These are phyloP conservation scores for Neofusicoccum laricinum DNA, from an alignment of 2,329 filamentous ascomycete species.

Conservation along the genomic window DNA sequence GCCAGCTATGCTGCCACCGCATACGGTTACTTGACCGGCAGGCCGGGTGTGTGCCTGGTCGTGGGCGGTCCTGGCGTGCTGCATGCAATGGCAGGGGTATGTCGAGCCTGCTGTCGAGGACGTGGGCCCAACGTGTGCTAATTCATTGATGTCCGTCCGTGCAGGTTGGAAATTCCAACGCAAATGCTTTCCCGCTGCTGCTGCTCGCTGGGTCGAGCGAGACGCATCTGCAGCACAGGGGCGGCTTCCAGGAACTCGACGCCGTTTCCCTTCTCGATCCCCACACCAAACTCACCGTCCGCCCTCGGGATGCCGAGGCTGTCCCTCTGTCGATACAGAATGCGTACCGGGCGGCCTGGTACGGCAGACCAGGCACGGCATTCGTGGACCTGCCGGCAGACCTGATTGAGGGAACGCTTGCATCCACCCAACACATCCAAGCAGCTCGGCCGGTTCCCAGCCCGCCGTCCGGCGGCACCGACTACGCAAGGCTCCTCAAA, in stretches of 20 bases:
- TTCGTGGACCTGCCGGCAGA: constrained; percentile 58
- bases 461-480: constrained; percentile 45
- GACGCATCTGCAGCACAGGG: constrained; percentile 50
- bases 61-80: constrained; percentile 59
- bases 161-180: constrained; percentile 48
- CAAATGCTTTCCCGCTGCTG: constrained; percentile 56
- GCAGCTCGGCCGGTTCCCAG: constrained; percentile 23
- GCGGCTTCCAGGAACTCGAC: constrained; percentile 58
- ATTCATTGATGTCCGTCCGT: no score
- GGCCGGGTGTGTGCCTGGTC: constrained; percentile 56
- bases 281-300: constrained; percentile 52
- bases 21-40: constrained; percentile 58
- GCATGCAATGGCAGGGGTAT: constrained; percentile 56
- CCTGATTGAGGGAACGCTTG: constrained; percentile 46
- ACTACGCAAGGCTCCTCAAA: constrained; percentile 42
- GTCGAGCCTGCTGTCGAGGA: constrained; percentile 20
- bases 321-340: constrained; percentile 48
- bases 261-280: constrained; percentile 52
- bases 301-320: constrained; percentile 43
- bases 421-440: constrained; percentile 22
- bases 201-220: constrained; percentile 55
- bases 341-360: constrained; percentile 54
- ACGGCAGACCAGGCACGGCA: constrained; percentile 52
- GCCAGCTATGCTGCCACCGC: constrained; percentile 57
- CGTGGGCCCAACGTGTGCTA: no score